Base-by-base conservation (phyloP, 768 basidiomycete genomes). In the Boletus barrowsii region DNA sequence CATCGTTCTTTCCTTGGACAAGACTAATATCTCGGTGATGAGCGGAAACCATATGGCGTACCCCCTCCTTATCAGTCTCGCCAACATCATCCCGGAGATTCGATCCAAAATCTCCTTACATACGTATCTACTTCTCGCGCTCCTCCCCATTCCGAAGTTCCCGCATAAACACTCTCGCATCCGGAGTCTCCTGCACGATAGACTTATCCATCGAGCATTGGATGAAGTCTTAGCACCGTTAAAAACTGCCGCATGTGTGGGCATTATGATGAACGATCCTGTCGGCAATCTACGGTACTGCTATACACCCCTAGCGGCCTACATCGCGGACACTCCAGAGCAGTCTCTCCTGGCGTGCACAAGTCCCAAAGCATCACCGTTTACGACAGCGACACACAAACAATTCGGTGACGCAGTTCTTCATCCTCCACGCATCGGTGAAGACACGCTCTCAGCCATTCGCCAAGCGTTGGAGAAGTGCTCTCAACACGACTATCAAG, bases 321-420 rank as follows among this genome's bases (percentile, higher is more conserved):
- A 64, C 51, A 72, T 74, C 20, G 66, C 66, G 5, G 68, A 75
- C 53, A 69, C 65, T 9, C 71, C 69, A 0, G 71, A 74, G 62
- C 69, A 24, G 14, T 9, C 13, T 1, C 22, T 42, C 5, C 7
- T 42, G 2, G 15, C 42, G 17, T 42, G 42, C 10, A 15, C 10
- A 14, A 26, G 42, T 17, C 22, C 41, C 18, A 42, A 24, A 5
- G 41, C 41, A 5, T 42, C 20, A 14, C 41, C 6, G 13, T 15
- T 42, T 7, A 42, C 22, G 7, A 24, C 13, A 22, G 17, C 22
- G 5, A 42, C 41, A 6, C 24, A 10, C 4, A 41, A 41, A 20
- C 40, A 41, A 2, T 41, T 41, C 10, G 10, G 22, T 4, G 11
- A 42, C 41, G 1, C 41, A 5, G 20, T 24, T 13, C 41, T 42